These are phyloP conservation scores for Nannochloris sp. DNA, from an alignment of 139 green algal species.

Conservation along the genomic window DNA sequence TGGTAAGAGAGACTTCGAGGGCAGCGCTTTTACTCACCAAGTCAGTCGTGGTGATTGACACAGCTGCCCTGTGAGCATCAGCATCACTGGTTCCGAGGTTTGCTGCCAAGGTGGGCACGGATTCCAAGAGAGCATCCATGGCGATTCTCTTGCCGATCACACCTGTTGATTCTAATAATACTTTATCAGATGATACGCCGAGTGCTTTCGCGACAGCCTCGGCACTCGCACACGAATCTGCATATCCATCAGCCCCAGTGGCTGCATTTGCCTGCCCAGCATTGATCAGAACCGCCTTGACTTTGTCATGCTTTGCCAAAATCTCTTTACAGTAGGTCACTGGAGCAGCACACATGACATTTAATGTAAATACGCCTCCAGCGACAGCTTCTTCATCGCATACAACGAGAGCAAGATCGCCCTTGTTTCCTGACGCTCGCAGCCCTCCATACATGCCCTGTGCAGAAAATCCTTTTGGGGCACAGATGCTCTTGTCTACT, in stretches of 20 bases:
- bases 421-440: constrained; percentile 68
- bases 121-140: constrained; percentile 69
- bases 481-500: constrained; percentile 62
- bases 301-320: constrained; percentile 49
- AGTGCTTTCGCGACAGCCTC: constrained; percentile 50
- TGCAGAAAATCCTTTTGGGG: constrained; percentile 87
- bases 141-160: constrained; percentile 95
- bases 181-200: constrained; percentile 42
- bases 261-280: constrained; percentile 94
- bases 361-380: constrained; percentile 88
- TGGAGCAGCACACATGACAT: constrained; percentile 90
- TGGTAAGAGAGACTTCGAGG: constrained; percentile 49
- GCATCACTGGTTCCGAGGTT: constrained; percentile 41
- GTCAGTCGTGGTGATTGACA: constrained; percentile 89
- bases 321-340: constrained; percentile 88
- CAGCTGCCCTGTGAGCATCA: constrained; percentile 64
- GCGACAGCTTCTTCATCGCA: constrained; percentile 59
- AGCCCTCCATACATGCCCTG: constrained; percentile 75
- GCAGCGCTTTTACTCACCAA: constrained; percentile 81
- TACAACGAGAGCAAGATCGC: constrained; percentile 85
- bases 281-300: constrained; percentile 77
- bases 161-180: constrained; percentile 56
- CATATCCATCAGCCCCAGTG: constrained; percentile 69
- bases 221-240: constrained; percentile 47
- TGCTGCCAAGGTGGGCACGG: constrained; percentile 63